Conservation (phyloP, 192 early-diverging fungal species). For the Lobosporangium transversale region DNA sequence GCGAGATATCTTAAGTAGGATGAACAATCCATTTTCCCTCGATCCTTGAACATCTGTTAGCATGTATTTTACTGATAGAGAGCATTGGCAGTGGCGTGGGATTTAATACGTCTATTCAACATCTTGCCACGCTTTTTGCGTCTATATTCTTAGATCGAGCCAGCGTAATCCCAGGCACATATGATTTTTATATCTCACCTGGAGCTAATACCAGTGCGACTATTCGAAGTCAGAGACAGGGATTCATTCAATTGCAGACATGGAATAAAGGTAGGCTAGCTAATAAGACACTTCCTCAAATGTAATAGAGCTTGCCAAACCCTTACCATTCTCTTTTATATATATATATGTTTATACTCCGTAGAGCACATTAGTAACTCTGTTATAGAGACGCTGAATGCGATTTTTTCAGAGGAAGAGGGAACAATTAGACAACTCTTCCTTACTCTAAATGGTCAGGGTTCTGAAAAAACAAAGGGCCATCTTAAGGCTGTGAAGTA, state of each 20-base stretch:
- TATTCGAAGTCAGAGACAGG: constrained; percentile 51
- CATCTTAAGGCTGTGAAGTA: constrained; percentile 85
- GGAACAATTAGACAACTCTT: constrained; percentile 23
- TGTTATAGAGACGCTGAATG: constrained; percentile 26
- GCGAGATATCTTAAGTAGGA: constrained; percentile 18
- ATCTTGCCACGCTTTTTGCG: background rate
- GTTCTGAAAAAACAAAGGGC: constrained; percentile 47
- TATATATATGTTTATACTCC: too few species aligned
- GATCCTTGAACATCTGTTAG: background rate
- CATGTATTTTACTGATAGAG: too few species aligned
- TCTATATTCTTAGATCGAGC: constrained; percentile 7
- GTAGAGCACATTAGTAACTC: constrained; percentile 39
- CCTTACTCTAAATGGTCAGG: background rate
- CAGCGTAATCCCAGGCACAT: constrained; percentile 35
- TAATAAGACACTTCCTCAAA: too few species aligned
- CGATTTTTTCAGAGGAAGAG: constrained; percentile 46
- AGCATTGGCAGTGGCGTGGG: too few species aligned
- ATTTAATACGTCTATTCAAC: background rate
- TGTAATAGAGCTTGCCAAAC: too few species aligned
- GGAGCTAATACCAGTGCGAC: constrained; percentile 7
- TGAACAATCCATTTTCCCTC: too few species aligned
- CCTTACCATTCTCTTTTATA: too few species aligned
- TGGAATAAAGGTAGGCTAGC: constrained; percentile 54
- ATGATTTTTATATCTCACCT: constrained; percentile 52
- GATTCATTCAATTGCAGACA: constrained; percentile 37